These are phyloP conservation scores for Penicillium sp. DNA, from an alignment of 2,329 filamentous ascomycete genomes.

Conservation along the genomic window DNA sequence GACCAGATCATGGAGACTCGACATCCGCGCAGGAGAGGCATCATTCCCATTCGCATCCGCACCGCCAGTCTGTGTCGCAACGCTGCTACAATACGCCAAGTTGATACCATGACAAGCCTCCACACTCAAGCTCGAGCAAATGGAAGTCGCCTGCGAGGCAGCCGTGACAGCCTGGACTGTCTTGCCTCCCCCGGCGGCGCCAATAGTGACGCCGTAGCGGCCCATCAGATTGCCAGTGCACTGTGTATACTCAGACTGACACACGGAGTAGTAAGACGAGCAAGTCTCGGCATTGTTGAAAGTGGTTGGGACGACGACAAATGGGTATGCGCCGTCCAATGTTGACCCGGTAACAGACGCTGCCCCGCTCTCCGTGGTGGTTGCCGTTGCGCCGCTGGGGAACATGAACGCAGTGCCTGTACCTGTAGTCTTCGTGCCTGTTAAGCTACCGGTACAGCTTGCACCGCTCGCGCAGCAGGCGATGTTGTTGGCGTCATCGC, in stretches of 20 bases:
- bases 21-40: conserved; percentile 30
- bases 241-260: conserved; percentile 47
- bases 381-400: conserved; percentile 33
- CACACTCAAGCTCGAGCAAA: conserved; percentile 48
- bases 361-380: conserved; percentile 21
- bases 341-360: conserved; percentile 37
- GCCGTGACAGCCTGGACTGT: conserved; percentile 48
- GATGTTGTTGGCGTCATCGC: conserved; percentile 56
- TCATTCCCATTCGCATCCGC: conserved; percentile 27
- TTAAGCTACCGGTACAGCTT: conserved; percentile 57
- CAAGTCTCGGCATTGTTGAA: conserved; percentile 53
- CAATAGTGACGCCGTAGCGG: conserved; percentile 53
- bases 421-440: conserved; percentile 24
- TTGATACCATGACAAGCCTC: conserved; percentile 51
- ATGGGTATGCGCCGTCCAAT: conserved; percentile 53
- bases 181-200: conserved; percentile 48
- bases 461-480: conserved; percentile 61
- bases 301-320: conserved; percentile 53
- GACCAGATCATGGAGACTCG: conserved; percentile 43
- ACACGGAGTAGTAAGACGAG: conserved; percentile 54
- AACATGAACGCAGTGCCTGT: conserved; percentile 36
- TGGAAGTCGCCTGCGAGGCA: conserved; percentile 41
- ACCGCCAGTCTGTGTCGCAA: conserved; percentile 31
- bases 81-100: conserved; percentile 45
- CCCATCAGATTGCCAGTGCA: conserved; percentile 49